phyloP scores from a whole-genome alignment of 1,284 basidiomycete genomes.

The Apiotrichum porosum region DNA sequence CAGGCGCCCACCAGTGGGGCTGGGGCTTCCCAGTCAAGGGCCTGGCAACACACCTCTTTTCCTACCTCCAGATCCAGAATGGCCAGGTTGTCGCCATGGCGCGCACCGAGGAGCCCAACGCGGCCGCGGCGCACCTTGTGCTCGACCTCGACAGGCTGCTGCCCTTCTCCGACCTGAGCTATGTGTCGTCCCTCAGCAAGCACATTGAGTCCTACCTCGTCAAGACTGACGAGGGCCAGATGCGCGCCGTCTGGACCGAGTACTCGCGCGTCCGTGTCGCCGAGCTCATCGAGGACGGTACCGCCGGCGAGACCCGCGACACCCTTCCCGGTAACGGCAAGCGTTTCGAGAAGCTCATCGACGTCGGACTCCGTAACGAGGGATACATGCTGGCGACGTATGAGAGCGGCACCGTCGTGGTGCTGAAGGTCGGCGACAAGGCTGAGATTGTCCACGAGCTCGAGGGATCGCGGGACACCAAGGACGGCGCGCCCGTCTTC shows the following conservation, averaged over 20 bases:
- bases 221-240: slow-evolving; percentile 22
- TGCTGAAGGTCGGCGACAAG: slow-evolving; percentile 55
- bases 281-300: slow-evolving; percentile 23
- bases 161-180: slow-evolving; percentile 52
- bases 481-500: slow-evolving; percentile 48
- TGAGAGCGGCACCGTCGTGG: slow-evolving; percentile 56
- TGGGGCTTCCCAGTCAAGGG: slow-evolving; percentile 34
- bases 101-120: slow-evolving; percentile 57
- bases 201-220: slow-evolving; percentile 33
- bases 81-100: slow-evolving; percentile 66
- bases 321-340: slow-evolving; percentile 42
- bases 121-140: slow-evolving; percentile 54
- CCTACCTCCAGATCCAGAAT: slow-evolving; percentile 56
- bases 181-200: slow-evolving; percentile 56
- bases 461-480: slow-evolving; percentile 50
- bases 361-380: slow-evolving; percentile 34
- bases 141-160: slow-evolving; percentile 57
- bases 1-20: slow-evolving; percentile 35
- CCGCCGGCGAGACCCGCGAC: slow-evolving; percentile 55
- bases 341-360: slow-evolving; percentile 25
- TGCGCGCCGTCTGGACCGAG: slow-evolving; percentile 64
- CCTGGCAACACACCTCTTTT: slow-evolving; percentile 57
- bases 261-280: slow-evolving; percentile 51
- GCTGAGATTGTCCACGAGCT: slow-evolving; percentile 58
- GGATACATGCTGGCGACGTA: slow-evolving; percentile 50